Conservation (phyloP, 2,329 filamentous ascomycete species). For the Nigrospora oryzae region DNA sequence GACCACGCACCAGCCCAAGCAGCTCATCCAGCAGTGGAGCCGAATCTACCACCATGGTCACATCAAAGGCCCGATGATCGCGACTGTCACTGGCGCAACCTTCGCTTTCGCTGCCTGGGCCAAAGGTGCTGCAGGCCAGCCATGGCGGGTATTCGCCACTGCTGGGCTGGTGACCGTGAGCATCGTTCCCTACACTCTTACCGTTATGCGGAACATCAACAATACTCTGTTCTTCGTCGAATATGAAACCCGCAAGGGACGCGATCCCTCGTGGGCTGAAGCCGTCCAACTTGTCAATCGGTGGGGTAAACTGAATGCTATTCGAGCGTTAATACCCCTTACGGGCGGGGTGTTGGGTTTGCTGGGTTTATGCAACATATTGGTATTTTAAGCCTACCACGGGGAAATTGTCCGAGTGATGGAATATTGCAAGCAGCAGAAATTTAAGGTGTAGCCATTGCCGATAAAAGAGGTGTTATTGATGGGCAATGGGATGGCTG, state of each 20-base stretch:
- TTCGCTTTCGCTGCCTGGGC: background rate
- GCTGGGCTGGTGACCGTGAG: background rate
- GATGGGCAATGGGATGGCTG: no score
- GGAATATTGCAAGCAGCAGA: no score
- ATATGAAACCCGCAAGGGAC: background rate
- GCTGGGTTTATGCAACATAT: no score
- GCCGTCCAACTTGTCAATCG: no score
- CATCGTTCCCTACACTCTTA: background rate
- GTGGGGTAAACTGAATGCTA: no score
- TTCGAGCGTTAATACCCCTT: no score
- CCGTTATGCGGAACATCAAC: background rate
- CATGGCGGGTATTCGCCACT: background rate
- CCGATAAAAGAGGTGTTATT: no score
- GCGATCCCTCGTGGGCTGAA: no score
- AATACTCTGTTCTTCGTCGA: conserved; percentile 30
- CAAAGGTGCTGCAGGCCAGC: background rate
- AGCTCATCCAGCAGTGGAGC: background rate
- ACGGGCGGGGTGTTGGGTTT: no score
- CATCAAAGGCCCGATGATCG: background rate
- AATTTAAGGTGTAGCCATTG: no score
- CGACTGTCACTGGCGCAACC: background rate
- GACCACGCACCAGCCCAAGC: background rate
- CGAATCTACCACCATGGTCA: background rate
- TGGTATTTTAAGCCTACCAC: no score
- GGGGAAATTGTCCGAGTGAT: no score